A percentile compares a stretch with the other conserved stretches of the same genome.
phyloP scores from a whole-genome alignment of 352 stramenopile species.

The Phytophthora pisi region DNA sequence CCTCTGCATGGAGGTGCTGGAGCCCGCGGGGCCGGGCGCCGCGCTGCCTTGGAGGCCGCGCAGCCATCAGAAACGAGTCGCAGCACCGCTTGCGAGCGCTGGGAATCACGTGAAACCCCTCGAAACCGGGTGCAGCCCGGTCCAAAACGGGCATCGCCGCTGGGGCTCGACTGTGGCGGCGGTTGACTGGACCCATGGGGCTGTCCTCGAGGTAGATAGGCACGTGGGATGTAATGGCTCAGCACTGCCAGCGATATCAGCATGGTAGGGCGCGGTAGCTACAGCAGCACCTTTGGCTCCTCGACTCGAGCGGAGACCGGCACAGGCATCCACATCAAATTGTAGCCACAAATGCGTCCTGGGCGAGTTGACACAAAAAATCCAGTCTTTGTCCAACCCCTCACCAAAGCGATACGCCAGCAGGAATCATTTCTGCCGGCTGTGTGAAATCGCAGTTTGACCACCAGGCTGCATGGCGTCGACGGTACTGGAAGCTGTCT shows the following conservation, averaged over 20 bases:
- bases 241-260: slow-evolving; percentile 16
- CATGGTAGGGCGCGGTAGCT: not conserved
- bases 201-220: not conserved
- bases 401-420: slow-evolving; percentile 18
- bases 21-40: not conserved
- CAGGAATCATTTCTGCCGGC: not conserved
- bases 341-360: slow-evolving; percentile 6
- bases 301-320: not conserved
- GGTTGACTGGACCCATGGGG: slow-evolving; percentile 19
- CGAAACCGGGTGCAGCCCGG: slow-evolving; percentile 9
- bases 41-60: not conserved
- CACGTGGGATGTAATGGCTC: not conserved
- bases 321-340: slow-evolving; percentile 9
- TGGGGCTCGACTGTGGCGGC: not conserved
- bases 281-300: not conserved
- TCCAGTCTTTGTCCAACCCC: slow-evolving; percentile 8
- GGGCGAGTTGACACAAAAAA: slow-evolving; percentile 13
- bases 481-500: slow-evolving; percentile 15
- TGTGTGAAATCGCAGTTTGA: slow-evolving; percentile 7
- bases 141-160: not conserved
- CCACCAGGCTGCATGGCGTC: slow-evolving; percentile 16
- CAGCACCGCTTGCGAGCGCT: not conserved
- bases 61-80: not conserved
- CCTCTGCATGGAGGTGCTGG: slow-evolving; percentile 2
- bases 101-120: slow-evolving; percentile 16